phyloP scores from a whole-genome alignment of 116 monocot species.

The Iris pallida region DNA sequence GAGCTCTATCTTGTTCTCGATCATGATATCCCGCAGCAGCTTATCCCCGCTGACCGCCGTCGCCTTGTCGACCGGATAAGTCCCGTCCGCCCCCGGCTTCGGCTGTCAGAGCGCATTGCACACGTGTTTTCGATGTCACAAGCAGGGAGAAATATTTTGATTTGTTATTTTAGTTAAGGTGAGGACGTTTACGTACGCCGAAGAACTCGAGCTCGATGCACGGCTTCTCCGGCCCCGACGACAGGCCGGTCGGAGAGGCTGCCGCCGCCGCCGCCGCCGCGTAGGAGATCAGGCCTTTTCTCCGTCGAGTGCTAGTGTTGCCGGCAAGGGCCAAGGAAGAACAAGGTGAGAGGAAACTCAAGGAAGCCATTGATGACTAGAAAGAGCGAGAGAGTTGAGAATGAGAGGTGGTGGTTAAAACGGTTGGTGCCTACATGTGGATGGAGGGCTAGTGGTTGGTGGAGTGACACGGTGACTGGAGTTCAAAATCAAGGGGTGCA shows the following conservation, averaged over 20 bases:
- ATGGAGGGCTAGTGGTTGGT: no score
- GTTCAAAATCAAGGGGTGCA: no score
- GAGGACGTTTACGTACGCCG: slow-evolving; percentile 24
- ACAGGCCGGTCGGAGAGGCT: slow-evolving; percentile 4
- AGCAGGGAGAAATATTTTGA: neutral
- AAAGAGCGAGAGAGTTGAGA: neutral
- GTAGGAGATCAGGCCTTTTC: neutral
- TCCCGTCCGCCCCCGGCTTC: slow-evolving; percentile 50
- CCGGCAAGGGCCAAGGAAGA: no score
- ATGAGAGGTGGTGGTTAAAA: no score
- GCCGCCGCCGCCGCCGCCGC: slow-evolving; percentile 7
- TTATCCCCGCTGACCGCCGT: slow-evolving; percentile 71
- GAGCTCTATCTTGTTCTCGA: slow-evolving; percentile 81
- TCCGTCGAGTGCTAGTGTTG: neutral
- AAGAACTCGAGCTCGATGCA: slow-evolving; percentile 79
- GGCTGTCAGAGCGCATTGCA: slow-evolving; percentile 27
- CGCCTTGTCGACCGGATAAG: slow-evolving; percentile 41
- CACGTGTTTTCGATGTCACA: neutral
- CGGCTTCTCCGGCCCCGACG: slow-evolving; percentile 19
- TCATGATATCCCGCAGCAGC: slow-evolving; percentile 73
- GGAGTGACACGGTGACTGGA: no score
- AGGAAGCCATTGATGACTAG: neutral
- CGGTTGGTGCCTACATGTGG: no score
- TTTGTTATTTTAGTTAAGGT: neutral
- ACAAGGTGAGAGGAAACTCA: no score